Conservation (phyloP, 2,329 filamentous ascomycete genomes). For the Aspergillus pseudoviridinutans region DNA sequence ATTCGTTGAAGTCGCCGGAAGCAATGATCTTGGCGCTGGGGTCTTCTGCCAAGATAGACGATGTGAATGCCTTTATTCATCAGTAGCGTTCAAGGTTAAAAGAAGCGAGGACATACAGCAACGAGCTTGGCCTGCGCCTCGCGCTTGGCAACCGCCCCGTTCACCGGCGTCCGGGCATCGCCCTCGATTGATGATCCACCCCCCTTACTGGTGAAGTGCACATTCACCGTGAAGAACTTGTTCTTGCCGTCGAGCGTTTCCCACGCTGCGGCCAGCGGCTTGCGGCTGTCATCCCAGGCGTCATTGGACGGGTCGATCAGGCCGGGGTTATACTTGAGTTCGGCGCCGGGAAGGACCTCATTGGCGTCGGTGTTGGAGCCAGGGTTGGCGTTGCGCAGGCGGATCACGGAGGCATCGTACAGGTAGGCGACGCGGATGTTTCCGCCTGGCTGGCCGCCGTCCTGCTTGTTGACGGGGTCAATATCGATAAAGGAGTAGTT, state of each 20-base stretch:
- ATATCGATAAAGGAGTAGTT: conserved; percentile 60
- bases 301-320: conserved; percentile 59
- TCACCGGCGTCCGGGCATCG: conserved; percentile 62
- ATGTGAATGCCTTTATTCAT: conserved; percentile 48
- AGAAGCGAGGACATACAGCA: conserved; percentile 37
- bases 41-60: conserved; percentile 55
- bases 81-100: neutral
- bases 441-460: conserved; percentile 65
- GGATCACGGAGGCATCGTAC: conserved; percentile 59
- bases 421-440: conserved; percentile 70
- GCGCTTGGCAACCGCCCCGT: conserved; percentile 58
- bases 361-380: conserved; percentile 55
- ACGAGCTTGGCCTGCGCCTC: conserved; percentile 56
- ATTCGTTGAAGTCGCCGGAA: conserved; percentile 71
- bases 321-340: conserved; percentile 66
- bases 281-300: conserved; percentile 60
- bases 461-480: conserved; percentile 55
- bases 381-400: conserved; percentile 56
- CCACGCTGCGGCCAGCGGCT: conserved; percentile 66
- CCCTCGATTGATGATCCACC: conserved; percentile 63
- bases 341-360: conserved; percentile 54
- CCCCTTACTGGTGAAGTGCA: conserved; percentile 65
- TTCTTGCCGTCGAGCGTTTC: conserved; percentile 52
- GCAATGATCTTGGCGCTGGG: conserved; percentile 55
- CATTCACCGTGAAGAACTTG: conserved; percentile 68